Percentiles rank a stretch among this genome's conserved stretches.
Conservation (phyloP, 2,329 filamentous ascomycete species). For the Fusarium nanum region DNA sequence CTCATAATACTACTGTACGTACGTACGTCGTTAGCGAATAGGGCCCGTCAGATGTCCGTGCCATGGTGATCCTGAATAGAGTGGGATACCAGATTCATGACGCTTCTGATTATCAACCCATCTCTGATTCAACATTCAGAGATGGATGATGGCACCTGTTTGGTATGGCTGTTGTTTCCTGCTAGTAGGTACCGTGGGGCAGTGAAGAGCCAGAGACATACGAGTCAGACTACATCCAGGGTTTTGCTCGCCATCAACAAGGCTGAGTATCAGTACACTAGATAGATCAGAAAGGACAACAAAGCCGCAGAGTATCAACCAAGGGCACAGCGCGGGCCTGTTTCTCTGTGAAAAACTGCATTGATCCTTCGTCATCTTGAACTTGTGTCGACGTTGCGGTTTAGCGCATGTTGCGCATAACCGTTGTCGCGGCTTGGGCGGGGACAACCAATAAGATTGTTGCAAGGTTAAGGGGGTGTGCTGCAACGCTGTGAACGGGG, state of each 20-base stretch:
- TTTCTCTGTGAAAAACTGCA: conserved; percentile 52
- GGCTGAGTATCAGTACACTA: conserved; percentile 5
- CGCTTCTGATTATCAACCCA: background rate
- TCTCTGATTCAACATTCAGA: background rate
- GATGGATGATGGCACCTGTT: background rate
- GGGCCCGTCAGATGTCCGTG: conserved; percentile 4
- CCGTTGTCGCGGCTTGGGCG: conserved; percentile 58
- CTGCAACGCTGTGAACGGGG: conserved; percentile 24
- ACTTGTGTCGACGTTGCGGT: conserved; percentile 59
- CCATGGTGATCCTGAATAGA: background rate
- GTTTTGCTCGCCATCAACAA: conserved; percentile 22
- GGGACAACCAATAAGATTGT: conserved; percentile 54
- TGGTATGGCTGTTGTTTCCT: background rate
- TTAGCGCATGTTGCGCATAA: conserved; percentile 67
- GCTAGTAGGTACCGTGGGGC: background rate
- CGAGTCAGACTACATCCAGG: conserved; percentile 3
- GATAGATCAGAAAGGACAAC: background rate
- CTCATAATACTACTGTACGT: background rate
- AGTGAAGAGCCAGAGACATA: background rate
- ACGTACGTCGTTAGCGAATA: background rate
- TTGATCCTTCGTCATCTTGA: conserved; percentile 60
- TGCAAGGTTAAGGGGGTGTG: conserved; percentile 44
- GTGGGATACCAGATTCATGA: background rate
- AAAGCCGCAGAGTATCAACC: conserved; percentile 27
- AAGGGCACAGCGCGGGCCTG: conserved; percentile 42